These are phyloP conservation scores for Irpex rosettiformis DNA, from an alignment of 1,284 basidiomycete genomes.

Conservation along the genomic window DNA sequence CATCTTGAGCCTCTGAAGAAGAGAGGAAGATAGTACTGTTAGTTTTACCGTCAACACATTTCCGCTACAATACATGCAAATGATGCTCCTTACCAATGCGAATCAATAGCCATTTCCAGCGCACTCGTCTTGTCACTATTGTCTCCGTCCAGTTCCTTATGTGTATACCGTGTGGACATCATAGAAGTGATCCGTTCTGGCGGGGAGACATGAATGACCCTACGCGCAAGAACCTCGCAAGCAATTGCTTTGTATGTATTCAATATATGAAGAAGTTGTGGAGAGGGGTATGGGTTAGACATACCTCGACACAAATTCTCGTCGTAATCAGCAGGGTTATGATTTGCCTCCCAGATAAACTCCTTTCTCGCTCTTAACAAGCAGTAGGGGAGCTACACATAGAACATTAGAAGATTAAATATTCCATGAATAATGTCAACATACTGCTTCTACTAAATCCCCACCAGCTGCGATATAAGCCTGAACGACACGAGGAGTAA, in stretches of 20 bases:
- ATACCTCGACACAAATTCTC: slow-evolving; percentile 82
- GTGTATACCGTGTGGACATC: slow-evolving; percentile 77
- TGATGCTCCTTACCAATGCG: slow-evolving; percentile 58
- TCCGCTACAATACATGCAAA: slow-evolving; percentile 4
- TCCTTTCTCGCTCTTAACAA: slow-evolving; percentile 77
- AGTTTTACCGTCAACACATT: slow-evolving; percentile 1
- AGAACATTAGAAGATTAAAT: too few species aligned
- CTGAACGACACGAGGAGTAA: slow-evolving; percentile 66
- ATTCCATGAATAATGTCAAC: slow-evolving; percentile 25
- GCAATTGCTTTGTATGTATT: slow-evolving; percentile 52
- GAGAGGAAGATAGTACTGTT: slow-evolving; percentile 79
- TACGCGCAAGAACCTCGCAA: slow-evolving; percentile 85
- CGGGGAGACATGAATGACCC: slow-evolving; percentile 68
- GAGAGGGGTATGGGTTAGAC: too few species aligned
- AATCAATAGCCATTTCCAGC: slow-evolving; percentile 82
- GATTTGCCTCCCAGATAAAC: slow-evolving; percentile 74
- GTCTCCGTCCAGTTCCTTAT: slow-evolving; percentile 75
- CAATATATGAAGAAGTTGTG: neutral
- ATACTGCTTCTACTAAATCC: slow-evolving; percentile 77
- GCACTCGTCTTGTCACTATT: slow-evolving; percentile 72
- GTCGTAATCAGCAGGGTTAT: slow-evolving; percentile 78
- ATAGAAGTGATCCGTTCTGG: slow-evolving; percentile 63
- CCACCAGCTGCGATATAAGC: slow-evolving; percentile 68
- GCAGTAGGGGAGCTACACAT: slow-evolving; percentile 67
- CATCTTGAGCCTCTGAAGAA: slow-evolving; percentile 82